Evolutionary conservation across 2,329 filamentous ascomycete species (phyloP), one percentile per base, ranked within the genome.

Genomic region (Raffaelea ambrosiae): DNA sequence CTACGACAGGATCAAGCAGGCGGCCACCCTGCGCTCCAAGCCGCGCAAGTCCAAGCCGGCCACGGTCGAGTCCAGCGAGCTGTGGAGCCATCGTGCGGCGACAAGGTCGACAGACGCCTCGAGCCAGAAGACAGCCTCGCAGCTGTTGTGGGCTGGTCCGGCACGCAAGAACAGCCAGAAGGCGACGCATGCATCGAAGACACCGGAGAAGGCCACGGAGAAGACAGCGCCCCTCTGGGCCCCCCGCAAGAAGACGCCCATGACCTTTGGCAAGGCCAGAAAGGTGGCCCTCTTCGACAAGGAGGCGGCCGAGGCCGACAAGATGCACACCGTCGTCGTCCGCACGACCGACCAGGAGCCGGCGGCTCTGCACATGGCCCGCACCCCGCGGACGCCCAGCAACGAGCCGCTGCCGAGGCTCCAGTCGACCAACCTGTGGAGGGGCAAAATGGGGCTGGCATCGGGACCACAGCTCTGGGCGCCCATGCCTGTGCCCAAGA

Each of bases 21-120:
- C 57, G 20, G 55, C 52, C 18, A 58, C 57, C 31, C 46, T 50
- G 3, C 66, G 65, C 46, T 49, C 59, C 13, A 59, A 61, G 43
- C 54, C 57, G 11, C 60, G 58, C 31, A 53, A 53, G 29, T 51
- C 59, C 10, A 59, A 62, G 41, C 54, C 60, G 13, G 48, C 55
- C 14, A 26, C 23, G 3, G 59, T 72, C 33, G 59, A 67, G 51
- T 54, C 51, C 21, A 44, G n/a, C 8, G 44, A 46, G 46, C 57
- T 54, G 16, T 51, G 50, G 54, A 13, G 13, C 13, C 26, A 29
- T 13, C 26, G 26, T 13, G 13, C 26, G 26, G 36, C 21, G 7
- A 23, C 33, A 5, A 9, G 35, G 21, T 7, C 18, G 14, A 29
- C 40, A 21, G 33, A 38, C 8, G 35, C 5, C 13, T n/a, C n/a